These are phyloP conservation scores for Erigeron canadensis DNA, from an alignment of 129 eudicot genomes.

Conservation along the genomic window DNA sequence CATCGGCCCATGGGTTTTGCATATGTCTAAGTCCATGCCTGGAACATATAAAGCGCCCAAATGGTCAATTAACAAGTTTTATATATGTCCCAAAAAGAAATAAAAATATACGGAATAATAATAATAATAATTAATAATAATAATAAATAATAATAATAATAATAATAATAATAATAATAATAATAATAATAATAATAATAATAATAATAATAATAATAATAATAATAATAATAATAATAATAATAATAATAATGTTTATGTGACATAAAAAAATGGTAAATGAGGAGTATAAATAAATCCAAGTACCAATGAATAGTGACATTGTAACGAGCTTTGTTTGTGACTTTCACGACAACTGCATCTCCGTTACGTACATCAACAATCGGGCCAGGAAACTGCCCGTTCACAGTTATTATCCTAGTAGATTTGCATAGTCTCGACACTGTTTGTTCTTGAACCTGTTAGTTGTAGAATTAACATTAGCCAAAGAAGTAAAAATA, in stretches of 20 bases:
- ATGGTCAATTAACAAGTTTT: not conserved
- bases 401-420: slow-evolving; percentile 63
- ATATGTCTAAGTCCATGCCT: slow-evolving; percentile 83
- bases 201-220: too few species aligned
- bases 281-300: not conserved
- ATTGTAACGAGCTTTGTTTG: slow-evolving; percentile 61
- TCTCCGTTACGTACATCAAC: slow-evolving; percentile 69
- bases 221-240: too few species aligned
- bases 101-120: not conserved
- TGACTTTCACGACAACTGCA: slow-evolving; percentile 45
- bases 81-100: not conserved
- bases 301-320: slow-evolving; percentile 71
- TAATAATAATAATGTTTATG: not conserved
- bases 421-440: slow-evolving; percentile 68
- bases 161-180: too few species aligned
- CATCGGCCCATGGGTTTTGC: slow-evolving; percentile 92
- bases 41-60: not conserved
- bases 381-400: slow-evolving; percentile 79
- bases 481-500: not conserved
- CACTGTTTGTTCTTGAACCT: slow-evolving; percentile 63
- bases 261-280: not conserved
- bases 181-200: too few species aligned
- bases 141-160: too few species aligned
- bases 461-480: not conserved
- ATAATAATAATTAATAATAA: too few species aligned